A percentile compares a stretch with the other conserved stretches of the same genome.
Evolutionary conservation across 1,139 yeast species (phyloP).

Genomic region (Arxiozyma slooffiae): DNA sequence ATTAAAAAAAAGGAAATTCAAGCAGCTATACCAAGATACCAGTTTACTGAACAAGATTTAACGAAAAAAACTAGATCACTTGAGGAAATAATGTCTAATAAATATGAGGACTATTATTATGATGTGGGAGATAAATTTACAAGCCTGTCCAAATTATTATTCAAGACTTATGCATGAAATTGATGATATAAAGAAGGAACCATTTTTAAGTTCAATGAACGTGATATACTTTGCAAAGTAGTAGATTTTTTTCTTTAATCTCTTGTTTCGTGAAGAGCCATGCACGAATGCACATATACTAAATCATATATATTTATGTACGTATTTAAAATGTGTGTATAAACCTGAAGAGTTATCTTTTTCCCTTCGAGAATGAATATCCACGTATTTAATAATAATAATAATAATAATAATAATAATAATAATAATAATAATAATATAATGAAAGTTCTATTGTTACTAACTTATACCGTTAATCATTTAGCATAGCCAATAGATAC

Average conservation of each 20-base stretch:
- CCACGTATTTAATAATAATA: neutral
- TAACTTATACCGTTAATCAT: neutral
- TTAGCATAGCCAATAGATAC: slow-evolving; percentile 26
- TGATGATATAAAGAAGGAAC: slow-evolving; percentile 64
- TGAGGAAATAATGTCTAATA: slow-evolving; percentile 49
- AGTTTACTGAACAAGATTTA: slow-evolving; percentile 42
- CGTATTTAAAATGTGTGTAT: no score
- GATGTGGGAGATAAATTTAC: slow-evolving; percentile 55
- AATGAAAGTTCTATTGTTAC: neutral
- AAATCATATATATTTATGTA: neutral
- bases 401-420: no score
- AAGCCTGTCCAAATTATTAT: slow-evolving; percentile 71
- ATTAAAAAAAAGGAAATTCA: slow-evolving; percentile 33
- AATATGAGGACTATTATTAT: slow-evolving; percentile 57
- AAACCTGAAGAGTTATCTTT: neutral
- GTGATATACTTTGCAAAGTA: slow-evolving; percentile 61
- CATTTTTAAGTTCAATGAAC: slow-evolving; percentile 51
- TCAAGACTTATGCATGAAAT: slow-evolving; percentile 60
- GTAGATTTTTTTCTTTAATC: neutral
- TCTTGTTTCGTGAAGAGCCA: neutral
- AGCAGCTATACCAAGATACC: slow-evolving; percentile 33
- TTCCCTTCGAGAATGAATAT: neutral
- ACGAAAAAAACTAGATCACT: slow-evolving; percentile 52
- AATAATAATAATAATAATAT: no score
- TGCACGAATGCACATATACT: neutral